Evolutionary conservation across 2,329 filamentous ascomycete genomes (phyloP).

Genomic region (Colletotrichum sojae): DNA sequence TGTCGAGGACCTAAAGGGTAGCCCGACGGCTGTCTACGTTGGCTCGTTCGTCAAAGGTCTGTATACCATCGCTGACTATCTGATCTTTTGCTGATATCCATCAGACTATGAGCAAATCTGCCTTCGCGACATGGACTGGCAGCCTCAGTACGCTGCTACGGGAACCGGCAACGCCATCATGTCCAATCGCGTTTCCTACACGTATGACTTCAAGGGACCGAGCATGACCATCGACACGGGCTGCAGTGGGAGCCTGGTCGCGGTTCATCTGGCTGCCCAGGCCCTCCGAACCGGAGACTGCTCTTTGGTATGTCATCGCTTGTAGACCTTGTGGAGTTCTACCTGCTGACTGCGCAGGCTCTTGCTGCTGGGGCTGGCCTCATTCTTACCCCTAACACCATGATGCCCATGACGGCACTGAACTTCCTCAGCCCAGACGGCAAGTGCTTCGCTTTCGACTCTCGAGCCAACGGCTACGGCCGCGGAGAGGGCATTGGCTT

Average conservation of each 20-base stretch:
- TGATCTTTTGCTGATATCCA: not conserved
- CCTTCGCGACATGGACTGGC: slow-evolving; percentile 64
- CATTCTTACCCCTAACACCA: slow-evolving; percentile 68
- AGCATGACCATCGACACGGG: slow-evolving; percentile 72
- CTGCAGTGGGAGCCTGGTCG: slow-evolving; percentile 69
- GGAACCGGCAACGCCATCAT: slow-evolving; percentile 68
- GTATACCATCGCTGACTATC: slow-evolving; percentile 20
- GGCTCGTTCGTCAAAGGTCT: slow-evolving; percentile 66
- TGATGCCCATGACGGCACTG: slow-evolving; percentile 69
- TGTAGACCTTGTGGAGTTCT: not conserved
- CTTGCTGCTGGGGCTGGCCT: slow-evolving; percentile 67
- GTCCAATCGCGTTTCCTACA: slow-evolving; percentile 69
- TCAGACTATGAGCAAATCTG: slow-evolving; percentile 66
- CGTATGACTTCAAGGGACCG: slow-evolving; percentile 68
- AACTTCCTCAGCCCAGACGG: slow-evolving; percentile 68
- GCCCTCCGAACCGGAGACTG: slow-evolving; percentile 62
- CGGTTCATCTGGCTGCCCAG: slow-evolving; percentile 67
- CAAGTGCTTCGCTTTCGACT: slow-evolving; percentile 68
- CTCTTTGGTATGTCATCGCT: slow-evolving; percentile 50
- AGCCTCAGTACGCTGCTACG: slow-evolving; percentile 66
- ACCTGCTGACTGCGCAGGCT: slow-evolving; percentile 50
- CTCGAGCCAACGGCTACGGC: slow-evolving; percentile 74
- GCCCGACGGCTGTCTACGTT: slow-evolving; percentile 63
- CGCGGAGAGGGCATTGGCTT: slow-evolving; percentile 74
- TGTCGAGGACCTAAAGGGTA: slow-evolving; percentile 59